Percentiles rank a stretch among this genome's conserved stretches.
These are phyloP conservation scores for Luzula sylvatica DNA, from an alignment of 176 grass and related monocot species.

Conservation along the genomic window DNA sequence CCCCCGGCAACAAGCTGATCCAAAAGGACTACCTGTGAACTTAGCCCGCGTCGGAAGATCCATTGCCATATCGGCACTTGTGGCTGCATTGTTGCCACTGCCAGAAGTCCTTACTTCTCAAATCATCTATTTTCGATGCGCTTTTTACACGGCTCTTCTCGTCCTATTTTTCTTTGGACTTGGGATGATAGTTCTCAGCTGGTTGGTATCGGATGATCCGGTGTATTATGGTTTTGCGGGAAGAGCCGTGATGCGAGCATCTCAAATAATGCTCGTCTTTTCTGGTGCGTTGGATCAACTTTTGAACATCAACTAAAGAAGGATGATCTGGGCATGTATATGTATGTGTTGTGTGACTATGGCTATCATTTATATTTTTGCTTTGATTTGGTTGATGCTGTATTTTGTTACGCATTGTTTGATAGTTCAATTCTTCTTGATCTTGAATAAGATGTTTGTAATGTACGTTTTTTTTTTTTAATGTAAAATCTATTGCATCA, in stretches of 20 bases:
- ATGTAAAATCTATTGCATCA: no score
- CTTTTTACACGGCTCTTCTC: background rate
- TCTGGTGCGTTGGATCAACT: background rate
- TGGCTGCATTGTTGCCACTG: background rate
- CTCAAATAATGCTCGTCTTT: slow-evolving; percentile 3
- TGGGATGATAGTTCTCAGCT: background rate
- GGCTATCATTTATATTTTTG: no score
- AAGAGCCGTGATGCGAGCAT: background rate
- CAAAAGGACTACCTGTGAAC: background rate
- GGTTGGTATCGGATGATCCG: background rate
- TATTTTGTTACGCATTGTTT: no score
- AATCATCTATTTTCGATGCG: background rate
- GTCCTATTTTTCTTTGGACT: background rate
- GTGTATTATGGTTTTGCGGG: background rate
- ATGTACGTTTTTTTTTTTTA: no score
- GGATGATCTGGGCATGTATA: no score
- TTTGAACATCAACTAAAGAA: no score
- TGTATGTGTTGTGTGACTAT: no score
- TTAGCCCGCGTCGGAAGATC: background rate
- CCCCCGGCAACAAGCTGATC: background rate
- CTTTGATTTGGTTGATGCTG: no score
- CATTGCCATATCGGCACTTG: background rate
- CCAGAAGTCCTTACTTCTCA: background rate
- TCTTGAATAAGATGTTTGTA: no score
- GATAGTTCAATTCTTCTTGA: no score